Evolutionary conservation across 257 asterid species (phyloP), one percentile per base, ranked within the genome.

Genomic region (Jacaranda copaia): DNA sequence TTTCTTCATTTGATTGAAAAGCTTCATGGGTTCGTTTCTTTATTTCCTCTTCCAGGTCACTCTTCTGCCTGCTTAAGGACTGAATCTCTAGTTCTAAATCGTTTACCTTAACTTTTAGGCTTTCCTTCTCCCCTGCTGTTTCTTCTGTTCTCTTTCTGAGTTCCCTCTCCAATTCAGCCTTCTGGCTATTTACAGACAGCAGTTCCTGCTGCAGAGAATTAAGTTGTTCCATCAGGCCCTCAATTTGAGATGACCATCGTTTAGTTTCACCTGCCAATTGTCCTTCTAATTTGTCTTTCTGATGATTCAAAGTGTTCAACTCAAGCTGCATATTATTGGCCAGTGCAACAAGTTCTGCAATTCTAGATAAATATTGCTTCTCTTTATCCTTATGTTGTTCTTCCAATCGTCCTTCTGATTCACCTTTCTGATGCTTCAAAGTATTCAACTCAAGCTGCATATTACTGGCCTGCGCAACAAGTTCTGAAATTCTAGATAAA

Each of bases 21-120:
- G 77, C 84, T 63, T 90, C 89, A 2, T 66, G 59, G 35, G 51
- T 84, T 60, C 66, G 65, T 77, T 62, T 70, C n/a, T 72, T 75
- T 36, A 87, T 60, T 68, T 87, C 84, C 78, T 87, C 89, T 80
- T 84, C 88, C 67, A 89, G 51, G 36, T 82, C 83, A 3, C 12
- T 75, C 60, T 83, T 89, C 70, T 70, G 74, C 72, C 67, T 77
- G 70, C 74, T 68, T 52, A 88, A 68, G 2, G 86, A 73, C 40
- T 75, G 58, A 55, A 89, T 59, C 74, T 87, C 83, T 13, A 39
- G 72, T 70, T 86, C 87, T 63, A 87, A 81, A 6, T 77, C 82
- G n/a, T 75, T 77, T 49, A 81, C 62, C 35, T 73, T 77, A 49
- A 56, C 73, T 73, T 78, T 70, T 0, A 78, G 51, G 56, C 80